phyloP scores from a whole-genome alignment of 768 basidiomycete species.

The Sistotremastrum niveocremeum region DNA sequence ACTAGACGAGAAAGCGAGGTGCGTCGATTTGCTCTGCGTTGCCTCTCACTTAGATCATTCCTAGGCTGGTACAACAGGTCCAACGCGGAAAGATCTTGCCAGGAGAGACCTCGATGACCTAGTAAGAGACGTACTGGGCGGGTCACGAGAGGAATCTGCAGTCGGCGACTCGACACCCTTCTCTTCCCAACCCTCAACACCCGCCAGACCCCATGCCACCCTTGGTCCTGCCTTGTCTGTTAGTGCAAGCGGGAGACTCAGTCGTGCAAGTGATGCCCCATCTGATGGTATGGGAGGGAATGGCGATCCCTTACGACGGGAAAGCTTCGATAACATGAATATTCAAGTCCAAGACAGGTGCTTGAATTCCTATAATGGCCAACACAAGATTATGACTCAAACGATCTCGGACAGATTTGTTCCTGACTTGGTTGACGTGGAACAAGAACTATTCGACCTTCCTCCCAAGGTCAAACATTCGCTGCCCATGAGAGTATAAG shows the following conservation, averaged over 20 bases:
- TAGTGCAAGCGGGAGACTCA: slow-evolving; percentile 36
- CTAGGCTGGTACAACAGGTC: slow-evolving; percentile 23
- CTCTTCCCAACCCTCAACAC: slow-evolving; percentile 62
- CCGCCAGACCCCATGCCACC: slow-evolving; percentile 29
- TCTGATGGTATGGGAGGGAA: too few relatives aligned
- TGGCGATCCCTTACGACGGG: too few relatives aligned
- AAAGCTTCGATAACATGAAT: too few relatives aligned
- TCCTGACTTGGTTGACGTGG: slow-evolving; percentile 77
- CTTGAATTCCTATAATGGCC: too few relatives aligned
- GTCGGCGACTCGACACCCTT: slow-evolving; percentile 52
- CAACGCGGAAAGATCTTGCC: slow-evolving; percentile 4
- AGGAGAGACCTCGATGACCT: slow-evolving; percentile 60
- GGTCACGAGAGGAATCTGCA: slow-evolving; percentile 29
- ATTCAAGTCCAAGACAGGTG: too few relatives aligned
- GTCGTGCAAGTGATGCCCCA: slow-evolving; percentile 10
- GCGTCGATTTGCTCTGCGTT: background rate
- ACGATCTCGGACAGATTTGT: slow-evolving; percentile 49
- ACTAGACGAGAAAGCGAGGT: slow-evolving; percentile 9
- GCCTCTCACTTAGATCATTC: too few relatives aligned
- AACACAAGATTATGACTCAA: slow-evolving; percentile 21
- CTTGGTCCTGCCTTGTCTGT: slow-evolving; percentile 23
- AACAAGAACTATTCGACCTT: slow-evolving; percentile 82
- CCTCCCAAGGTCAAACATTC: slow-evolving; percentile 57
- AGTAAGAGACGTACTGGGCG: slow-evolving; percentile 42
- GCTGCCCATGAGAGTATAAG: background rate